Evolutionary conservation across 352 stramenopile genomes (phyloP), one percentile per base, ranked within the genome.

Genomic region (Phytophthora agathidicida): DNA sequence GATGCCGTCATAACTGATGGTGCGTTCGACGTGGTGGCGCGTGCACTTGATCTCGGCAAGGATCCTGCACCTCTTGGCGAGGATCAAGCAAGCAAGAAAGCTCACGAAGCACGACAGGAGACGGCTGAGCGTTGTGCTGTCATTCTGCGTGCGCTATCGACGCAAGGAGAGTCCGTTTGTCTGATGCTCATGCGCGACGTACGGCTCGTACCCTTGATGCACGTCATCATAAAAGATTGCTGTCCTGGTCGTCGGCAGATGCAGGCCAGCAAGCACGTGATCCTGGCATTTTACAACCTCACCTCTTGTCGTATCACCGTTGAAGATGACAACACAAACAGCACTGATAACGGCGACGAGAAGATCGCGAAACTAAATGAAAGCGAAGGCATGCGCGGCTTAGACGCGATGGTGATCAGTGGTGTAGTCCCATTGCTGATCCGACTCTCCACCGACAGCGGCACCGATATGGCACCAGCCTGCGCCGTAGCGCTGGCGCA

Each of bases 241-340:
- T 66, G 59, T n/a, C 46, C 53, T 23, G 65, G 68, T 7, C 60
- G 57, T 9, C 71, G 73, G 9, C 83, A 89, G 23, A 50, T 77
- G 19, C 74, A 72, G 26, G 43, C 65, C 14, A 62, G 59, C 35
- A 75, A 77, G 39, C 81, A 93, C 55, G 68, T 75, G 10, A 86
- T 94, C 39, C 42, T 91, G 36, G 74, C 80, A 7, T 70, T 91
- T 33, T 92, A 94, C 63, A 92, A 92, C 54, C 65, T 91, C 46
- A 89, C 77, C 1, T 77, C 71, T 4, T 79, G 60, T 46, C 83
- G 77, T 4, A 31, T 71, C 4, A 70, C 32, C 13, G 22, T 49
- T 9, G 64, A 73, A 13, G 39, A 65, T 17, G 50, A 50, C 16
- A 38, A 50, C 1, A 30, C 23, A 6, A 31, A 28, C 32, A 33